Percentiles rank a stretch among this genome's conserved stretches.
Conservation (phyloP, 805 yeast genomes). For the Monosporozyma aquatica region DNA sequence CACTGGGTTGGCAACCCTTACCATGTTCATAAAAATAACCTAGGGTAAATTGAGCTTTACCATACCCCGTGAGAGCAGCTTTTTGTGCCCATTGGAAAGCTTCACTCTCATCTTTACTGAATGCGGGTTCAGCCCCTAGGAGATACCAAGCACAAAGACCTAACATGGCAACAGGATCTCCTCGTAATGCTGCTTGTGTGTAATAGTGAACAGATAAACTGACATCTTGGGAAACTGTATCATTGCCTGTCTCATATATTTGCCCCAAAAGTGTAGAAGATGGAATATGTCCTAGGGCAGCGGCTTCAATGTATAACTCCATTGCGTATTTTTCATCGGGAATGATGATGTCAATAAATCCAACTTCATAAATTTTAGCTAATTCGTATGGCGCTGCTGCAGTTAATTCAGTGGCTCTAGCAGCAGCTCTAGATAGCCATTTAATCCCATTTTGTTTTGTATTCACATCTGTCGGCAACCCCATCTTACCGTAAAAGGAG, state of each 20-base stretch:
- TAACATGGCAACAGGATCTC: constrained; percentile 84
- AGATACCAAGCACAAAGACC: constrained; percentile 96
- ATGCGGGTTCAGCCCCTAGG: constrained; percentile 78
- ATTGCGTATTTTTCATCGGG: constrained; percentile 77
- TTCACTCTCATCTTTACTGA: constrained; percentile 69
- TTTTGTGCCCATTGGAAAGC: constrained; percentile 91
- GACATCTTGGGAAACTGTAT: constrained; percentile 64
- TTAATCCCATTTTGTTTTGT: constrained; percentile 81
- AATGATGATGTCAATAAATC: constrained; percentile 79
- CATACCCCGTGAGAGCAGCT: constrained; percentile 66
- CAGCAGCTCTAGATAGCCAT: constrained; percentile 85
- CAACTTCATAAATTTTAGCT: constrained; percentile 73
- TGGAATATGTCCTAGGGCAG: constrained; percentile 75
- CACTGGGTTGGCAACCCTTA: constrained; percentile 64
- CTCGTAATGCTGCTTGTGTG: constrained; percentile 81
- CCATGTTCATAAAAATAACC: constrained; percentile 84
- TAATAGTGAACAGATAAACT: constrained; percentile 85
- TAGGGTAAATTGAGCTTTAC: constrained; percentile 78
- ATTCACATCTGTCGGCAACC: constrained; percentile 54
- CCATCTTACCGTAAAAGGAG: constrained; percentile 78
- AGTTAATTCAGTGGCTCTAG: constrained; percentile 71
- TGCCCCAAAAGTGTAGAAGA: constrained; percentile 75
- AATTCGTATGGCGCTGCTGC: constrained; percentile 93
- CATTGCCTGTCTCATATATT: constrained; percentile 68
- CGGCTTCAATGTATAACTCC: constrained; percentile 79